Evolutionary conservation across 2,329 filamentous ascomycete species (phyloP), one percentile per base, ranked within the genome.

Genomic region (Aureobasidium sp.): DNA sequence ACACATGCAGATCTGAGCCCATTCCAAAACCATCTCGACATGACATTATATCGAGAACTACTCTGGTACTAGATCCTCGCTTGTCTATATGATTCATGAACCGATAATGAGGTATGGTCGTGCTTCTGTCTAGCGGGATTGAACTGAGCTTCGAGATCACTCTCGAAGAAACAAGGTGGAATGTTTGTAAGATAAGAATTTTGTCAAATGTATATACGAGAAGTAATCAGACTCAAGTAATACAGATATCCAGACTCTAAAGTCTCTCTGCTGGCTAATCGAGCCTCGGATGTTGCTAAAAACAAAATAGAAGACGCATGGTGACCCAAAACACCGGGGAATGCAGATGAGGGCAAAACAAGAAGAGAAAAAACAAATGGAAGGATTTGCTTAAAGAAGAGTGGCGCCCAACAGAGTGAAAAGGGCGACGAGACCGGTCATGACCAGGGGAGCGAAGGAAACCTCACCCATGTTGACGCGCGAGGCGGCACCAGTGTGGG

Each of bases 401-500:
- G 74, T 67, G 61, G 81, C 81, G 40, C 83, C 82, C 63, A 85
- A 76, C 15, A 85, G 62, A 17, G 79, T 78, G 48, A 80, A 83
- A 60, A 80, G 64, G 42, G 80, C 67, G 11, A 85, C 79, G 27
- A 82, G 75, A 45, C 78, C 70, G 57, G 77, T 77, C 68, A 80
- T 81, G 29, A 82, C 70, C 56, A 82, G 68, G 60, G 82, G 81
- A 65, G 78, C 78, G 57, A 81, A 66, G 57, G 75, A 74, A 64
- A 81, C 71, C 65, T 79, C 77, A 42, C 77, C 75, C 75, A 76
- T 54, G 71, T 69, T 62, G 72, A 70, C 24, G 62, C 68, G 68
- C 40, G 70, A 67, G 33, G 70, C 68, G 50, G 69, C 69, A 62
- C 64, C 61, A 12, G 39, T 40, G 19, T 24, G 22, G 17, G 60